Evolutionary conservation across 176 grass and related monocot genomes (phyloP).

Genomic region (Avena insularis): DNA sequence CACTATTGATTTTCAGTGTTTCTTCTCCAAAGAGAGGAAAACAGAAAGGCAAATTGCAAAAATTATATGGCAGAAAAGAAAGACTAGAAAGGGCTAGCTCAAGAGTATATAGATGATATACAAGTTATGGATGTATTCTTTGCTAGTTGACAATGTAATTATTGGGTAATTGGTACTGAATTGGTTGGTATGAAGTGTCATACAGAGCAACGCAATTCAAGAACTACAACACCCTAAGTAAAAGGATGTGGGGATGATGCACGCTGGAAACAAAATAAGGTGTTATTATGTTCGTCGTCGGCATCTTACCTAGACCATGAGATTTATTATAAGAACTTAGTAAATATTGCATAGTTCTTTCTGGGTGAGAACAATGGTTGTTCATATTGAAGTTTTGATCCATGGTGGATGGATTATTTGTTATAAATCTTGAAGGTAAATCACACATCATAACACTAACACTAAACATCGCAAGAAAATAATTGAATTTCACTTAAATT

Average conservation of each 20-base stretch:
- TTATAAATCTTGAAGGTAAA: too few species aligned
- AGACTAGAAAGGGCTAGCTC: neutral
- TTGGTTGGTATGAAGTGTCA: neutral
- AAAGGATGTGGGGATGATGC: neutral
- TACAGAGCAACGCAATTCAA: too few species aligned
- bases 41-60: neutral
- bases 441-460: too few species aligned
- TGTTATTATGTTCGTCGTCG: neutral
- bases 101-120: neutral
- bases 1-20: neutral
- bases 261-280: neutral
- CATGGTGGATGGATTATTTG: too few species aligned
- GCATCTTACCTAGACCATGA: neutral
- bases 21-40: neutral
- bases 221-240: too few species aligned
- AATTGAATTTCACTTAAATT: too few species aligned
- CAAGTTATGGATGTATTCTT: neutral
- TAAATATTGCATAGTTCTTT: neutral
- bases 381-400: too few species aligned
- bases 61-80: neutral
- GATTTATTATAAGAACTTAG: neutral
- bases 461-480: too few species aligned
- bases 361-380: too few species aligned
- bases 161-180: neutral
- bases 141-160: neutral